A percentile compares a stretch with the other conserved stretches of the same genome.
phyloP scores from a whole-genome alignment of 225 moss, liverwort and hornwort genomes.

The Marchantia polymorpha region DNA sequence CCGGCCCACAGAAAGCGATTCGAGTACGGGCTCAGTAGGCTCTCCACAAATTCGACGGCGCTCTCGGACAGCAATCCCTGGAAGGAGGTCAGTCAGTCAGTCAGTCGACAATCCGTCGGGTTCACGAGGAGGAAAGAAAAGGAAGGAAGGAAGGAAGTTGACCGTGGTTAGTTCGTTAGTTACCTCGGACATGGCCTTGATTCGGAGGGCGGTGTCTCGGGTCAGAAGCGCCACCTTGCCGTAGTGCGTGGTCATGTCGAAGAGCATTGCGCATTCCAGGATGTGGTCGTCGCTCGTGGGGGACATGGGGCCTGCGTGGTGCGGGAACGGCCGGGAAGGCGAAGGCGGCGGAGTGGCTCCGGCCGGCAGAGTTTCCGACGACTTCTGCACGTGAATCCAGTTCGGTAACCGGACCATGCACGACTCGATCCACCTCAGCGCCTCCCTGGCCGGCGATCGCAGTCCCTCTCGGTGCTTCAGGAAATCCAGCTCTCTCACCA shows the following conservation, averaged over 20 bases:
- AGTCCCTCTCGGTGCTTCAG: slow-evolving; percentile 45
- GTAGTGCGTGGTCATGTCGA: slow-evolving; percentile 41
- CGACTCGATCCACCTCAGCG: slow-evolving; percentile 71
- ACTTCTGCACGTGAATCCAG: slow-evolving; percentile 95
- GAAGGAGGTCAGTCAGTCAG: background rate
- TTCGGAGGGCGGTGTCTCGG: slow-evolving; percentile 75
- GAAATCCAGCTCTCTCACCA: slow-evolving; percentile 76
- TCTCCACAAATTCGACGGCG: slow-evolving; percentile 58
- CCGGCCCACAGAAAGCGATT: slow-evolving; percentile 74
- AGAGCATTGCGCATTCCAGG: slow-evolving; percentile 76
- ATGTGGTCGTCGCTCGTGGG: slow-evolving; percentile 72
- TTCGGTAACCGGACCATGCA: slow-evolving; percentile 64
- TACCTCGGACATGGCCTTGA: slow-evolving; percentile 94
- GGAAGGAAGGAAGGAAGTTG: background rate
- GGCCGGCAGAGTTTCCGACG: slow-evolving; percentile 58
- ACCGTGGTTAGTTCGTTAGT: background rate
- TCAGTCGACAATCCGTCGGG: background rate
- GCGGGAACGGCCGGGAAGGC: slow-evolving; percentile 36
- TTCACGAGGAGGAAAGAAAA: background rate
- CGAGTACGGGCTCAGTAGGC: slow-evolving; percentile 84
- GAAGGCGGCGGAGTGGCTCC: slow-evolving; percentile 63
- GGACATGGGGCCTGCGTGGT: slow-evolving; percentile 62
- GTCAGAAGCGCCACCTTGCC: slow-evolving; percentile 72
- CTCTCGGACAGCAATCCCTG: slow-evolving; percentile 73
- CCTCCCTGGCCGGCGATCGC: slow-evolving; percentile 45